These are phyloP conservation scores for Sordariomycetes sp. DNA, from an alignment of 2,329 filamentous ascomycete genomes.

Conservation along the genomic window DNA sequence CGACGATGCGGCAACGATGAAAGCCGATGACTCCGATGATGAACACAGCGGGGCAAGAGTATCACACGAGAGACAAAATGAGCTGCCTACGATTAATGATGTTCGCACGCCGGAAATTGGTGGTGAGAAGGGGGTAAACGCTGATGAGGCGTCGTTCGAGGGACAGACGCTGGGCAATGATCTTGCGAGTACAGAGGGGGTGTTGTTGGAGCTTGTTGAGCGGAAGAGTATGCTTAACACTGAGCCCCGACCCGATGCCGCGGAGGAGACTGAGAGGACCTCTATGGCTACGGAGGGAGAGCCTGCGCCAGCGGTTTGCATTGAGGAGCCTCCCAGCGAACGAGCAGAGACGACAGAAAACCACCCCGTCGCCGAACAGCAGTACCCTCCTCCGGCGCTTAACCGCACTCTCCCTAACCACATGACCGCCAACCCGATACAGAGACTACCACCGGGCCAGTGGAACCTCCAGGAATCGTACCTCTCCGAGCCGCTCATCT, in stretches of 20 bases:
- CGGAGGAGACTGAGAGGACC: not conserved
- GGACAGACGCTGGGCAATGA: conserved; percentile 2
- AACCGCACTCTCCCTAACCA: not conserved
- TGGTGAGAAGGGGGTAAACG: not conserved
- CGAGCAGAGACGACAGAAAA: not conserved
- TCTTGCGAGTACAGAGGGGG: not conserved
- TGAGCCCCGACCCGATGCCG: not conserved
- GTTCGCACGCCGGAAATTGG: conserved; percentile 10
- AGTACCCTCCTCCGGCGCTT: not conserved
- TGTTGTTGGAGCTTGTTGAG: not conserved
- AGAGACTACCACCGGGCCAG: conserved; percentile 25
- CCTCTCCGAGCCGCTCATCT: conserved; percentile 33
- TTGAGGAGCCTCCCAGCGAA: not conserved
- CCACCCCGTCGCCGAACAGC: not conserved
- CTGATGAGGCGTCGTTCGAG: not conserved
- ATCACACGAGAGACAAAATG: not conserved
- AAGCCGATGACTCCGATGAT: not conserved
- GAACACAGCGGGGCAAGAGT: not conserved
- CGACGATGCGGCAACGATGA: not conserved
- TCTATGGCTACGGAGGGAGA: not conserved
- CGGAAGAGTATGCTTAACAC: not conserved
- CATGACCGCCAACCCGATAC: conserved; percentile 18
- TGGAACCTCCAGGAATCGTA: conserved; percentile 44
- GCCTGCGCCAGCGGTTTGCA: not conserved
- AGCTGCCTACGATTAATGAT: conserved; percentile 14